Evolutionary conservation across 1,284 basidiomycete genomes (phyloP), one percentile per base, ranked within the genome.

Genomic region (Phenoliferia sp.): DNA sequence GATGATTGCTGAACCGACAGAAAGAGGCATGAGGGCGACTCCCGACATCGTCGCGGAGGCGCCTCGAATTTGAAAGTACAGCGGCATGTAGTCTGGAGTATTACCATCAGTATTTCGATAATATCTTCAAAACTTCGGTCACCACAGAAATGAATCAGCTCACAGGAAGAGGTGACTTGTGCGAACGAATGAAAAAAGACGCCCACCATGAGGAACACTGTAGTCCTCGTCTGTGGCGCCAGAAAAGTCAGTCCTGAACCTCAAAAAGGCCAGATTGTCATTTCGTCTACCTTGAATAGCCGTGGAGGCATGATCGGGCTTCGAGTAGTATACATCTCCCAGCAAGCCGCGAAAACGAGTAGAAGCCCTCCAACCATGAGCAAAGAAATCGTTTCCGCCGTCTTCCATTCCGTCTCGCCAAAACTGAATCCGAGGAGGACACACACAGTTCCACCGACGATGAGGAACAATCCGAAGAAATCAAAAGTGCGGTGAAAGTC

Each of bases 271-370:
- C 35, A 55, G 1, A 19, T 9, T 39, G 39, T 22, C 22, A 22
- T 12, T 12, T 44, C 39, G 12, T 22, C 12, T 44, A 57, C 55
- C 31, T 73, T 85, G 81, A 94, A 92, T 35, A 93, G 77, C 4
- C 90, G 84, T 9, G 89, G 86, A 12, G 91, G 90, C 9, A 96
- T 80, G 69, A 95, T 90, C 0, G 92, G 88, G 7, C 87, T 86
- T 16, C 89, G 84, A 58, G 82, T 87, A 0, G 92, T 94, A 68
- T 79, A 35, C 12, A 60, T 68, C 77, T 92, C 91, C 74, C 90
- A 88, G 35, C 87, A 71, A 7, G 82, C 83, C 19, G 85, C 86
- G 0, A 77, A 70, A 4, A 88, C 54, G 28, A 94, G 80, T 1
- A 88, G 69, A 1, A 82, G 82, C 26, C 81, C 80, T 17, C 94